Conservation (phyloP, 2,329 filamentous ascomycete species). For the Pseudogymnoascus sp. region DNA sequence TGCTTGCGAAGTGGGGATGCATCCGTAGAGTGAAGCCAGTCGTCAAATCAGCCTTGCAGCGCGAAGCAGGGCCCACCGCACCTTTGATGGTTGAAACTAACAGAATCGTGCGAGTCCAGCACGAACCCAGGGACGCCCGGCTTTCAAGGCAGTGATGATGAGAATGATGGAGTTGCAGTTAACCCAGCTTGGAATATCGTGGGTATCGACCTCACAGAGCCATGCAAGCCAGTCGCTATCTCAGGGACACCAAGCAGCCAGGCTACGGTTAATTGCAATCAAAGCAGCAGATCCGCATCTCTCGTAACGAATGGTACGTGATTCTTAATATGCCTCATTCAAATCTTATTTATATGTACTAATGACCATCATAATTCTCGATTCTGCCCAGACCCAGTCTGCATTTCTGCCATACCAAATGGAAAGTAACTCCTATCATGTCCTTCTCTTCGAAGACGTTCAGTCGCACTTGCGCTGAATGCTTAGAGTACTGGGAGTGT, state of each 20-base stretch:
- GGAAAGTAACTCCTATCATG: no score
- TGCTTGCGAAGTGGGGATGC: neutral
- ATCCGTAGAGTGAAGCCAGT: neutral
- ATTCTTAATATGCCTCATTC: neutral
- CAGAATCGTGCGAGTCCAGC: neutral
- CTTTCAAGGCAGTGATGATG: neutral
- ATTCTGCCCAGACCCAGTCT: no score
- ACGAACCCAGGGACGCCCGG: neutral
- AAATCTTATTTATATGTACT: no score
- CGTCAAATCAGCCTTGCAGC: neutral
- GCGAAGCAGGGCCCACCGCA: neutral
- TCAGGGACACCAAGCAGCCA: no score
- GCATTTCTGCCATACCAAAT: no score
- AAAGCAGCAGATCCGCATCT: neutral
- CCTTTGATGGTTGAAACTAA: neutral
- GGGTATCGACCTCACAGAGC: neutral
- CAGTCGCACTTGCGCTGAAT: no score
- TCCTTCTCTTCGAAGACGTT: no score
- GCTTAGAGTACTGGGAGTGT: no score
- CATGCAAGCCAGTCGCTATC: neutral
- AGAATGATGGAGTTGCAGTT: neutral
- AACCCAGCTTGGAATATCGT: neutral
- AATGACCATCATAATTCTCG: no score
- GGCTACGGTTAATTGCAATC: no score
- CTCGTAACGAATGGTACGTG: neutral